Conservation (phyloP, 768 basidiomycete species). For the Clavulina sp. region DNA sequence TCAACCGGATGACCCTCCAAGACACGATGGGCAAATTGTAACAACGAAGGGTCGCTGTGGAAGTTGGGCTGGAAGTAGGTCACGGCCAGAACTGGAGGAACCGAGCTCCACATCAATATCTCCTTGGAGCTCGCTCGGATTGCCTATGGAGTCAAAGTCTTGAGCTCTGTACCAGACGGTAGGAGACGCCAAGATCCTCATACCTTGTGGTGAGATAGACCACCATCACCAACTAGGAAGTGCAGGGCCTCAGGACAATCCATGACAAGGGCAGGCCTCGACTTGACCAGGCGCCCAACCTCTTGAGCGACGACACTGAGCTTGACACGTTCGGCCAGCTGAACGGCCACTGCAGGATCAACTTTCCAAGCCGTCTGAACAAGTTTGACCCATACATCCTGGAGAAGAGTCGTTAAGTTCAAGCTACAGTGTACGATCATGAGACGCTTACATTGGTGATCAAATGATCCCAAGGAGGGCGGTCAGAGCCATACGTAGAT, state of each 20-base stretch:
- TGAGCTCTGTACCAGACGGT: not conserved
- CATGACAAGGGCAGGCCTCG: conserved; percentile 49
- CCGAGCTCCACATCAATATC: conserved; percentile 74
- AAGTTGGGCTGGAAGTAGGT: conserved; percentile 77
- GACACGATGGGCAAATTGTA: conserved; percentile 94
- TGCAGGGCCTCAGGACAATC: conserved; percentile 66
- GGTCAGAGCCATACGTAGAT: conserved; percentile 43
- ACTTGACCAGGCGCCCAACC: conserved; percentile 54
- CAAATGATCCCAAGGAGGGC: conserved; percentile 29
- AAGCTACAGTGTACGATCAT: not conserved
- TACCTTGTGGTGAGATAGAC: conserved; percentile 30
- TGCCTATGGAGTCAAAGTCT: too few relatives aligned
- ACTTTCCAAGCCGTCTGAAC: conserved; percentile 66
- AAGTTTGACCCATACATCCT: conserved; percentile 51
- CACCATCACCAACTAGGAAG: conserved; percentile 62
- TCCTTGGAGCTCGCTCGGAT: conserved; percentile 31
- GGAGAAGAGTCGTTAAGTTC: conserved; percentile 8
- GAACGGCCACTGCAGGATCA: conserved; percentile 65
- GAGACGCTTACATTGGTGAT: conserved; percentile 38
- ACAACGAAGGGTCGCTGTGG: conserved; percentile 61
- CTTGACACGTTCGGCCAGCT: conserved; percentile 82
- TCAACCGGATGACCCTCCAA: conserved; percentile 89
- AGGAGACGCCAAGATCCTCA: not conserved
- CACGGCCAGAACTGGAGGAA: conserved; percentile 65
- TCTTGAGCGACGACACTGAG: conserved; percentile 44